phyloP scores from a whole-genome alignment of 2,329 filamentous ascomycete species.

The Esteya vermicola region DNA sequence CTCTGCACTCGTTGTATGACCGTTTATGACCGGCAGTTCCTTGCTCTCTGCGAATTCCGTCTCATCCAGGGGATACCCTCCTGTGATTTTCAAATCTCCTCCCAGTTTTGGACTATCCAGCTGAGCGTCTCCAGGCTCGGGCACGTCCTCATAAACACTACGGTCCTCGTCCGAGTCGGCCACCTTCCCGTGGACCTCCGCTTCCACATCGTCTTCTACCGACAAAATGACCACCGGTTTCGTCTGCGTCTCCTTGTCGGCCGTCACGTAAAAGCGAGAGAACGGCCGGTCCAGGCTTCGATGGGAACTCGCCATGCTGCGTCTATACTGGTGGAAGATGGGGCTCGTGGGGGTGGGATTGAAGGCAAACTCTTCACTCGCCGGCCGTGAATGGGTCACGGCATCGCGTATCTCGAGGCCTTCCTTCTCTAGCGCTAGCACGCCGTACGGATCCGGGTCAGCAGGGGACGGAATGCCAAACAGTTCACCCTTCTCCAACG shows the following conservation, averaged over 20 bases:
- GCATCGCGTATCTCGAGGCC: slow-evolving; percentile 23
- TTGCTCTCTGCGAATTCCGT: too few species aligned
- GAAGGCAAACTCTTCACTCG: slow-evolving; percentile 22
- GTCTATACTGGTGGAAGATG: slow-evolving; percentile 10
- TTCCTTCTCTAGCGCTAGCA: slow-evolving; percentile 20
- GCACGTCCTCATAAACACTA: slow-evolving; percentile 7
- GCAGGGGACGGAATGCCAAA: slow-evolving; percentile 23
- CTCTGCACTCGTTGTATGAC: too few species aligned
- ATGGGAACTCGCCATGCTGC: slow-evolving; percentile 5
- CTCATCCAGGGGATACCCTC: too few species aligned
- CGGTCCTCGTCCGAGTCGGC: background rate
- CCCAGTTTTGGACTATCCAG: too few species aligned
- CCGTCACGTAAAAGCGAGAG: background rate
- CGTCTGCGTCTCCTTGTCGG: slow-evolving; percentile 5
- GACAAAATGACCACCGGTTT: slow-evolving; percentile 5
- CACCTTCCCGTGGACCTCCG: background rate
- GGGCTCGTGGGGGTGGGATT: slow-evolving; percentile 21
- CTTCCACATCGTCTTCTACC: background rate
- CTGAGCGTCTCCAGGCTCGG: background rate
- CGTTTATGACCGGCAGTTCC: too few species aligned
- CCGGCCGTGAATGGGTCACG: slow-evolving; percentile 18
- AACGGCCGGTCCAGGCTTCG: background rate
- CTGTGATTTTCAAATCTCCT: too few species aligned
- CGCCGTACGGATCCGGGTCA: slow-evolving; percentile 24
- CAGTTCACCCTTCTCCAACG: slow-evolving; percentile 8